Evolutionary conservation across 495 filamentous ascomycete species (phyloP), one percentile per base, ranked within the genome.

Genomic region (Penicillium atrosanguineum): DNA sequence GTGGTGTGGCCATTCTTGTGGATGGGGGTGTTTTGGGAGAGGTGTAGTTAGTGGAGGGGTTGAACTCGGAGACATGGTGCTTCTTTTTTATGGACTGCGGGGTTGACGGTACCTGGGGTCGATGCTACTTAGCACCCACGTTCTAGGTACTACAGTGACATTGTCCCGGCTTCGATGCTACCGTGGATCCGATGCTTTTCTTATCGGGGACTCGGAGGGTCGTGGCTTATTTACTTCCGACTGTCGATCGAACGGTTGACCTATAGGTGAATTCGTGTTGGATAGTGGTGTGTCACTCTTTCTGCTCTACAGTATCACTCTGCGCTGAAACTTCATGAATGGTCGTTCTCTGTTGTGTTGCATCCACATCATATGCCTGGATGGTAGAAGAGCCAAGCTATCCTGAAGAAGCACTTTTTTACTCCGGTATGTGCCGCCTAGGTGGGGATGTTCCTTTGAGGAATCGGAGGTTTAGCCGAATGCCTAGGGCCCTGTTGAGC

Each of bases 1-100:
- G 56, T 34, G 69, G 56, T 21, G 64, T 70, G 59, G 50, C 37
- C 63, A 64, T 66, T 16, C 12, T 21, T 11, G 28, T 34, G 25
- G 38, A 38, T 45, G 25, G n/a, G n/a, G n/a, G 9, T 34, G 11
- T 16, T 26, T 28, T 40, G 11, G 15, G 11, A 25, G 23, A 20
- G 21, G 43, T 44, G 41, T 19, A 28, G 25, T 48, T 19, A 28
- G 25, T 48, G 20, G 34, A 18, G 26, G 41, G n/a, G 16, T 16
- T 7, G 46, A 48, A 34, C 44, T 21, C 39, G 55, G 39, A 45
- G 34, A 15, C 46, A 18, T 15, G 0, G 68, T 73, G 21, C 79
- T 72, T 57, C 80, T 75, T 16, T 77, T 82, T 60, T 73, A 76
- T 16, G 70, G 76, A 77, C 74, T 46, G 70, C 67, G 19, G 57